phyloP scores from a whole-genome alignment of 208 protist species.

The Leptomonas pyrrhocoris region DNA sequence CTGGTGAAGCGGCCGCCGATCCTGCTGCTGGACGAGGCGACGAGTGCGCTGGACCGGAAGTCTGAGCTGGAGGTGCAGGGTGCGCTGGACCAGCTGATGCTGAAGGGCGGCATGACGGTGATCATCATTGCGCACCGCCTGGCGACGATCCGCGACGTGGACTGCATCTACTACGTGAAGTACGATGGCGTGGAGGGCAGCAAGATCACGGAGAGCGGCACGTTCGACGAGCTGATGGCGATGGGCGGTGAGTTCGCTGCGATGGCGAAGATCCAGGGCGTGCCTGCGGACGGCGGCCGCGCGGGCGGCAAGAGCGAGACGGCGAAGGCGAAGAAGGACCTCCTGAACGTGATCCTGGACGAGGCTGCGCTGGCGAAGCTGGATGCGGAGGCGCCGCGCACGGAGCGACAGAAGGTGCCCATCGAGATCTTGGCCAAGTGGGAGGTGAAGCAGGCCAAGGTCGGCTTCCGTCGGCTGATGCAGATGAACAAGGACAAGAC shows the following conservation, averaged over 20 bases:
- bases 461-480: constrained; percentile 46
- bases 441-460: constrained; percentile 50
- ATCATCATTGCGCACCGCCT: constrained; percentile 86
- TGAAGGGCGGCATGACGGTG: constrained; percentile 48
- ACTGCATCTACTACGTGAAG: constrained; percentile 73
- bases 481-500: constrained; percentile 33
- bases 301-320: constrained; percentile 10
- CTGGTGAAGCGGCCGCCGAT: constrained; percentile 63
- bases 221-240: constrained; percentile 79
- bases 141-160: constrained; percentile 74
- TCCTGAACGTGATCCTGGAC: constrained; percentile 41
- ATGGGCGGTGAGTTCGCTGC: constrained; percentile 66
- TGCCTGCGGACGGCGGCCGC: neutral
- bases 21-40: constrained; percentile 86
- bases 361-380: constrained; percentile 44
- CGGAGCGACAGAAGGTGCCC: constrained; percentile 58
- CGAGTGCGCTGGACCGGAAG: constrained; percentile 75
- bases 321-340: constrained; percentile 9
- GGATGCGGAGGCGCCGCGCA: constrained; percentile 48
- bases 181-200: constrained; percentile 57
- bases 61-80: constrained; percentile 77
- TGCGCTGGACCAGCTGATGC: constrained; percentile 49
- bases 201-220: constrained; percentile 73
- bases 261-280: constrained; percentile 70
- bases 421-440: constrained; percentile 54